Conservation (phyloP, 2,329 filamentous ascomycete genomes). For the Penicillium rolfsii region DNA sequence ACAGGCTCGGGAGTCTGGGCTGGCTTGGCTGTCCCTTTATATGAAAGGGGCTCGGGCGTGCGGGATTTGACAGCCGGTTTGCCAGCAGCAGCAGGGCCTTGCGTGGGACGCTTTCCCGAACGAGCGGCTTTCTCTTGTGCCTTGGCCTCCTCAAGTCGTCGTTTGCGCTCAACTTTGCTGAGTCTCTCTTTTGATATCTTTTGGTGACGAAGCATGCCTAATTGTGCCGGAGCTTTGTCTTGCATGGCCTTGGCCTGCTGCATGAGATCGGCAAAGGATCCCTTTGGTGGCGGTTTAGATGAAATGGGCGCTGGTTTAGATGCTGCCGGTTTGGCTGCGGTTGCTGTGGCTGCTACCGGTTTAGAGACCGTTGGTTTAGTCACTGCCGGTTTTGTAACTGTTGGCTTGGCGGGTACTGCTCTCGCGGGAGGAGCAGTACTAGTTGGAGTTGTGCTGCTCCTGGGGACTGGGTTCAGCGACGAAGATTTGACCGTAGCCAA, state of each 20-base stretch:
- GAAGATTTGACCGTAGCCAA: constrained; percentile 10
- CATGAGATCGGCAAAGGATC: constrained; percentile 63
- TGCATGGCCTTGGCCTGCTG: constrained; percentile 60
- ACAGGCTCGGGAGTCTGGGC: constrained; percentile 29
- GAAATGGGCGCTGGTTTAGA: constrained; percentile 18
- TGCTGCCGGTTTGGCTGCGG: constrained; percentile 18
- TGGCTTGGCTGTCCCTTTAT: constrained; percentile 46
- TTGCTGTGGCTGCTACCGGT: constrained; percentile 7
- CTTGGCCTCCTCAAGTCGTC: constrained; percentile 45
- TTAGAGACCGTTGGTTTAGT: constrained; percentile 17
- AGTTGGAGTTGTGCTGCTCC: constrained; percentile 23
- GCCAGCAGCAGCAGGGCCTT: constrained; percentile 22
- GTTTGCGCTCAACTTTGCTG: constrained; percentile 59
- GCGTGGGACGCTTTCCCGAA: constrained; percentile 33
- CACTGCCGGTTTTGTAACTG: constrained; percentile 19
- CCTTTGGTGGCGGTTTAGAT: constrained; percentile 56
- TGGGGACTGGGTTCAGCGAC: constrained; percentile 26
- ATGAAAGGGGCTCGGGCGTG: constrained; percentile 37
- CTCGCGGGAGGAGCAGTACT: constrained; percentile 24
- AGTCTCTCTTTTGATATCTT: constrained; percentile 57
- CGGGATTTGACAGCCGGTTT: constrained; percentile 37
- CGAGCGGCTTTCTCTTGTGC: constrained; percentile 45
- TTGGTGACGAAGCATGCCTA: constrained; percentile 62
- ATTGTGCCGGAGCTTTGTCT: constrained; percentile 48
- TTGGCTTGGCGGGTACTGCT: constrained; percentile 18